A percentile compares a stretch with the other conserved stretches of the same genome.
Evolutionary conservation across 2,329 filamentous ascomycete species (phyloP).

Genomic region (Penicillium sp.): DNA sequence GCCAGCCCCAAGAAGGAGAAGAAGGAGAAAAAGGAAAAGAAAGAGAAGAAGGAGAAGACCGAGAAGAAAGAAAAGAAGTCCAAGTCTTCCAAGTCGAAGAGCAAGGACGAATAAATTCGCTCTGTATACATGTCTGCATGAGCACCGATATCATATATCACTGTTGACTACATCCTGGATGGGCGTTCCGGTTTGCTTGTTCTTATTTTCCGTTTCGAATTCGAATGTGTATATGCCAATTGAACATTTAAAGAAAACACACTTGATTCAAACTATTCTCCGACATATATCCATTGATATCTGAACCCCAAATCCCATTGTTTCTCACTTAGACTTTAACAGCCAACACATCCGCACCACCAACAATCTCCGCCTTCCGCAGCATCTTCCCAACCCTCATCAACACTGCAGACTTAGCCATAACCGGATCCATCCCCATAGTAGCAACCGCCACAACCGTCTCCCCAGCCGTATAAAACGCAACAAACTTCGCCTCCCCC

Average conservation of each 20-base stretch:
- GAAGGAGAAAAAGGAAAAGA: constrained; percentile 22
- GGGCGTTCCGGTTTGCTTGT: constrained; percentile 10
- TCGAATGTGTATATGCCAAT: constrained; percentile 18
- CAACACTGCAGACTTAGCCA: constrained; percentile 77
- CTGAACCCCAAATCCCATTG: too few species aligned
- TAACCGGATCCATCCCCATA: constrained; percentile 86
- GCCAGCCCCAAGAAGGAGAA: constrained; percentile 12
- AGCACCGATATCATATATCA: constrained; percentile 11
- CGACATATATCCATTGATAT: constrained; percentile 14
- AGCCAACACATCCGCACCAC: constrained; percentile 43
- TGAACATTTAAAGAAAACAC: constrained; percentile 7
- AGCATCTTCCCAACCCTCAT: constrained; percentile 83
- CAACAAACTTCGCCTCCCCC: constrained; percentile 76
- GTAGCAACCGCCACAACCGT: constrained; percentile 84
- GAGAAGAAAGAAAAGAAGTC: constrained; percentile 12
- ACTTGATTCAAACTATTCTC: constrained; percentile 2
- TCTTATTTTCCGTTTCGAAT: constrained; percentile 17
- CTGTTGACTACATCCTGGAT: constrained; percentile 6
- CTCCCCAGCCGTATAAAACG: constrained; percentile 84
- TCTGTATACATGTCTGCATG: constrained; percentile 3
- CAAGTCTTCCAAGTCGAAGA: constrained; percentile 14
- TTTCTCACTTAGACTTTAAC: constrained; percentile 6
- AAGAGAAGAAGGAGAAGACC: constrained; percentile 24
- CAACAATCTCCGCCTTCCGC: constrained; percentile 70
- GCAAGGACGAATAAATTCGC: constrained; percentile 5